Conservation (phyloP, 371 early-diverging fungal genomes). For the Mortierella sp. region DNA sequence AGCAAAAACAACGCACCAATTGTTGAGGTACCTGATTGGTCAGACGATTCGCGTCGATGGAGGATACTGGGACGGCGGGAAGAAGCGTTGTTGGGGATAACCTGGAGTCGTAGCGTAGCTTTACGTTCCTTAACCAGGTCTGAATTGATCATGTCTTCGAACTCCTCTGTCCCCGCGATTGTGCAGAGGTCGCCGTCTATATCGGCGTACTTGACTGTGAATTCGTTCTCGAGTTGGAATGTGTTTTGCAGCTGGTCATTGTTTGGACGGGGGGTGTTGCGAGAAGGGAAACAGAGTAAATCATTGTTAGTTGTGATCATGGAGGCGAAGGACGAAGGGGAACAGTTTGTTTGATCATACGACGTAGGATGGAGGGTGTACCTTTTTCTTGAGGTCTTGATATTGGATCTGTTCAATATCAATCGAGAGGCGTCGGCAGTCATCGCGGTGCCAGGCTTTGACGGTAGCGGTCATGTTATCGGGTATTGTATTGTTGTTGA, state of each 20-base stretch:
- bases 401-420: slow-evolving; percentile 55
- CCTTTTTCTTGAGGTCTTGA: slow-evolving; percentile 53
- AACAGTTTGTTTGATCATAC: neutral
- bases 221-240: slow-evolving; percentile 53
- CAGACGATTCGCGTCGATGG: slow-evolving; percentile 45
- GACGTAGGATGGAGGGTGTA: neutral
- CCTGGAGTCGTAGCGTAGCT: slow-evolving; percentile 41
- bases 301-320: neutral
- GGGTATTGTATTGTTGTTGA: neutral
- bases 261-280: neutral
- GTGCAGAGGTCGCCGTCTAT: slow-evolving; percentile 56
- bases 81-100: slow-evolving; percentile 25
- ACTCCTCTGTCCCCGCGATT: slow-evolving; percentile 44
- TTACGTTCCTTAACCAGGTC: slow-evolving; percentile 49
- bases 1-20: slow-evolving; percentile 26
- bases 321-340: neutral
- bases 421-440: slow-evolving; percentile 57
- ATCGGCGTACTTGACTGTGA: slow-evolving; percentile 57
- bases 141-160: slow-evolving; percentile 54
- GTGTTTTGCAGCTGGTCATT: slow-evolving; percentile 40
- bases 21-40: slow-evolving; percentile 51
- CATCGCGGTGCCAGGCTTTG: slow-evolving; percentile 54
- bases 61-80: slow-evolving; percentile 41
- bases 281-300: neutral
- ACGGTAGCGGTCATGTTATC: slow-evolving; percentile 45